Conservation (phyloP, 495 filamentous ascomycete species). For the Thermochaetoides thermophila region DNA sequence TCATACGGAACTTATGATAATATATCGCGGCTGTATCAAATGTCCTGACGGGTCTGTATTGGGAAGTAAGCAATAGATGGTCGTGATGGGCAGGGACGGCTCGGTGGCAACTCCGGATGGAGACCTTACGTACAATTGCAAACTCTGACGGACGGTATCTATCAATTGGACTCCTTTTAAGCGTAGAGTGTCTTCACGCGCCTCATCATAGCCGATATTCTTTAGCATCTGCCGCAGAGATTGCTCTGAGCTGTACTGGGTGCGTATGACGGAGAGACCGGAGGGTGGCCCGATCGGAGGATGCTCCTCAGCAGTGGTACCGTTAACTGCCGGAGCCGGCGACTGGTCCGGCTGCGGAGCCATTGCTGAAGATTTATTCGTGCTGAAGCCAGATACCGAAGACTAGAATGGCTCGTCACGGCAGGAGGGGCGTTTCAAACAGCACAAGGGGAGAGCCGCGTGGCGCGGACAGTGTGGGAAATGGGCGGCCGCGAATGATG, state of each 20-base stretch:
- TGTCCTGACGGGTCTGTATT: slow-evolving; percentile 63
- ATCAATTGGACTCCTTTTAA: slow-evolving; percentile 71
- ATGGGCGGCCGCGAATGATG: too few species aligned
- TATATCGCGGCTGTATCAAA: slow-evolving; percentile 73
- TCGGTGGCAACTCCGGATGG: neutral
- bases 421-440: too few species aligned
- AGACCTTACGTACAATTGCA: slow-evolving; percentile 54
- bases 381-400: too few species aligned
- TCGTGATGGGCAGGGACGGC: too few species aligned
- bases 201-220: slow-evolving; percentile 24
- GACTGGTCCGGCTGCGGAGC: slow-evolving; percentile 10
- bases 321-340: slow-evolving; percentile 5
- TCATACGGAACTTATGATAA: slow-evolving; percentile 77
- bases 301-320: slow-evolving; percentile 4
- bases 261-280: slow-evolving; percentile 24
- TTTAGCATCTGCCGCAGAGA: slow-evolving; percentile 22
- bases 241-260: slow-evolving; percentile 28
- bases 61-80: too few species aligned
- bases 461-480: too few species aligned
- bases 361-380: too few species aligned
- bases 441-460: too few species aligned
- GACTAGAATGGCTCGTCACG: too few species aligned
- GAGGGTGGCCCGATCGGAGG: slow-evolving; percentile 23
- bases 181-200: slow-evolving; percentile 50
- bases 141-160: slow-evolving; percentile 53